Evolutionary conservation across 2,329 filamentous ascomycete species (phyloP).

Genomic region (Westerdykella aurantiaca): DNA sequence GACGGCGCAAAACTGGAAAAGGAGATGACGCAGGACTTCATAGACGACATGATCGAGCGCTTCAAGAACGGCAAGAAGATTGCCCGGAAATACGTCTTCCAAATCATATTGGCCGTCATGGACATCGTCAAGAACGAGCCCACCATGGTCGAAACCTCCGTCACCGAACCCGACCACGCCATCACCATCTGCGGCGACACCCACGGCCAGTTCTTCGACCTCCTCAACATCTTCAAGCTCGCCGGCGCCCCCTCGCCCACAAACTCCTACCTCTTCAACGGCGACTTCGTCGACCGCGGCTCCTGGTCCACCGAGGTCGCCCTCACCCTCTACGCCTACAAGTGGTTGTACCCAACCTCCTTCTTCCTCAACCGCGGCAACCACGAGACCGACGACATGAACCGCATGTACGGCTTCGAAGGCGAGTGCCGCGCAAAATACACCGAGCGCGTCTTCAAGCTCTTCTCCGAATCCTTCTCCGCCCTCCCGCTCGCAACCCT

Average conservation of each 20-base stretch:
- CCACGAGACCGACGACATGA: conserved; percentile 99
- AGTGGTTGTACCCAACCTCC: conserved; percentile 79
- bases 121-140: conserved; percentile 86
- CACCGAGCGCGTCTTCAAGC: conserved; percentile 89
- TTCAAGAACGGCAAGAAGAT: conserved; percentile 97
- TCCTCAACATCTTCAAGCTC: conserved; percentile 90
- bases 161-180: conserved; percentile 66
- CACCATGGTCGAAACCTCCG: conserved; percentile 91
- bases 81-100: conserved; percentile 93
- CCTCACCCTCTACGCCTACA: conserved; percentile 88
- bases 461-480: conserved; percentile 97
- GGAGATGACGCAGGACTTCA: conserved; percentile 92
- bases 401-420: conserved; percentile 95
- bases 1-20: conserved; percentile 74
- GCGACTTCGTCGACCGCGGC: conserved; percentile 95
- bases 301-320: conserved; percentile 99
- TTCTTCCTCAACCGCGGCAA: conserved; percentile 98
- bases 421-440: conserved; percentile 98
- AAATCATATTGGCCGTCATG: conserved; percentile 86
- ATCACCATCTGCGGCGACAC: conserved; percentile 97
- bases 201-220: conserved; percentile 95
- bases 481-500: conserved; percentile 87
- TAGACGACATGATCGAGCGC: conserved; percentile 92
- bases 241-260: conserved; percentile 80
- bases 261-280: conserved; percentile 95